These are phyloP conservation scores for Vigna angularis DNA, from an alignment of 306 rosid species.

Conservation along the genomic window DNA sequence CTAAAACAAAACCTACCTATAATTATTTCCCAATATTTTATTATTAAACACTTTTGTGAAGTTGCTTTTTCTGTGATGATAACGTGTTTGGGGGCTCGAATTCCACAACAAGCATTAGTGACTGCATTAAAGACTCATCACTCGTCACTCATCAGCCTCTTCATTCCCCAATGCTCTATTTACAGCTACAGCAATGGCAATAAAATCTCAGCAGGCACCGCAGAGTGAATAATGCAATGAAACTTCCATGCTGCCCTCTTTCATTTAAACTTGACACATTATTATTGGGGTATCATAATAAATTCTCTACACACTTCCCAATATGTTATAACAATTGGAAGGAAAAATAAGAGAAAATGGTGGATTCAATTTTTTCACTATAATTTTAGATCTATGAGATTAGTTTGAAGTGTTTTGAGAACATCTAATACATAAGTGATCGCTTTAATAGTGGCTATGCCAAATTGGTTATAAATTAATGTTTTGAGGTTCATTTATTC, in stretches of 20 bases:
- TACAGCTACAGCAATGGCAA: slow-evolving; percentile 11
- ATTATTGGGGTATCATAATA: background rate
- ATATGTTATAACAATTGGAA: no score
- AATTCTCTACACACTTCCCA: background rate
- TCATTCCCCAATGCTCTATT: slow-evolving; percentile 8
- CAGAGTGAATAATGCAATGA: slow-evolving; percentile 29
- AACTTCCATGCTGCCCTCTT: slow-evolving; percentile 13
- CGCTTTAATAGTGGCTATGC: no score
- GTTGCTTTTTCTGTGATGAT: background rate
- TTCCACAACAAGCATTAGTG: no score
- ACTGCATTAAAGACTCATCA: background rate
- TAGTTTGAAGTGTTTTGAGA: no score
- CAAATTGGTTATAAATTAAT: no score
- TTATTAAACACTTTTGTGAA: background rate
- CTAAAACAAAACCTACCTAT: background rate
- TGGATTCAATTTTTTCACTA: no score
- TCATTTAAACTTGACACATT: background rate
- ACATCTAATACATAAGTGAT: no score
- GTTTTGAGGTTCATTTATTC: no score
- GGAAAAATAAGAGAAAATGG: no score
- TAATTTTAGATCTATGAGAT: no score
- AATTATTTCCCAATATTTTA: background rate
- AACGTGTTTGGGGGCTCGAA: background rate
- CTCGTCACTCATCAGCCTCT: background rate
- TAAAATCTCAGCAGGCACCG: background rate